Conservation (phyloP, 345 rosid species). For the Bruguiera parviflora region DNA sequence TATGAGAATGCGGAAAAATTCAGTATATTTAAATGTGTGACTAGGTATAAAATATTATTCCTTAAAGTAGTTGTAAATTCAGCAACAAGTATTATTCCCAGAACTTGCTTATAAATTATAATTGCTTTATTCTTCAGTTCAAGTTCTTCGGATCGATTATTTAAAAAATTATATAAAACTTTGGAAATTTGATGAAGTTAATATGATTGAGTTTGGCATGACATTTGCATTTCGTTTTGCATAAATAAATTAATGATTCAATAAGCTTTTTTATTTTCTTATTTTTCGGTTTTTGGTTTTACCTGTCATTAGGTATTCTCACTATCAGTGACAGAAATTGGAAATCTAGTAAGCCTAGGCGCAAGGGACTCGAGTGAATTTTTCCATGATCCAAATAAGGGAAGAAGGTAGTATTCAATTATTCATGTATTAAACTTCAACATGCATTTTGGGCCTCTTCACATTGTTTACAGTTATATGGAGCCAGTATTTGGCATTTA, state of each 20-base stretch:
- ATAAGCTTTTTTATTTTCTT: background rate
- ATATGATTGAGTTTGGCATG: background rate
- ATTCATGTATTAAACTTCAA: background rate
- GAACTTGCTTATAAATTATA: too few species aligned
- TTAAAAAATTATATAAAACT: background rate
- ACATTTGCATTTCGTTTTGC: conserved; percentile 2
- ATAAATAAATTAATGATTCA: background rate
- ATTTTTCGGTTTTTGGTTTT: conserved; percentile 8
- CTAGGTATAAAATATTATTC: too few species aligned
- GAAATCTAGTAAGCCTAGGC: conserved; percentile 65
- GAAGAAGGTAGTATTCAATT: conserved; percentile 55
- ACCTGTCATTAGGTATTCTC: conserved; percentile 63
- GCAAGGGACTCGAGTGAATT: conserved; percentile 73
- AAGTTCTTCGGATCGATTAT: too few species aligned
- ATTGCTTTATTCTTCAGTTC: too few species aligned
- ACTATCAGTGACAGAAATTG: conserved; percentile 75
- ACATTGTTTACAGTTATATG: background rate
- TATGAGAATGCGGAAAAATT: too few species aligned
- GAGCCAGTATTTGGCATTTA: background rate
- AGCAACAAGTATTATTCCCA: too few species aligned
- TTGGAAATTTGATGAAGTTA: background rate
- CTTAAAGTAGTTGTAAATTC: too few species aligned
- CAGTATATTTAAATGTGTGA: too few species aligned
- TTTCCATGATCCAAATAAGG: conserved; percentile 82
- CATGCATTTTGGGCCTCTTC: background rate